Base-by-base conservation (phyloP, 1,284 basidiomycete species). In the Earliella scabrosa region DNA sequence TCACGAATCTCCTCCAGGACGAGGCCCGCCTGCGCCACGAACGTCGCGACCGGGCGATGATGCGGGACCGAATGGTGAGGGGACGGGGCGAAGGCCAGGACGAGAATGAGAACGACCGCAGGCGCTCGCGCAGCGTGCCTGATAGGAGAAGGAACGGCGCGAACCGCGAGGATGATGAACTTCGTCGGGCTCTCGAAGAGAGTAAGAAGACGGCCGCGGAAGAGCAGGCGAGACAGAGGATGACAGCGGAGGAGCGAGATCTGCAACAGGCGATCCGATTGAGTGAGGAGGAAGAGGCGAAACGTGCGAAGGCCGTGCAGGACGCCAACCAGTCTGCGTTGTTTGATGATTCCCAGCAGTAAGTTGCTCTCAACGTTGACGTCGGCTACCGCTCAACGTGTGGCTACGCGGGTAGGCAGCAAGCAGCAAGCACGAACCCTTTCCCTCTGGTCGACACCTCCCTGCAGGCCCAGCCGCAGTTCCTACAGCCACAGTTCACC, bases 1-100 rank as follows among this genome's bases (percentile, higher is more conserved):
- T 99, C 73, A 97, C 95, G 36, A 96, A 96, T 70, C 83, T 99
- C 7, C 82, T 99, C n/a, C 82, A 87, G 70, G 97, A 99, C 71
- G 91, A 98, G 63, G 75, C 82, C 4, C 84, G 96, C 16, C 82
- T 99, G 54, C 85, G 94, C 7, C 87, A 93, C 61, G 95, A 97
- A 73, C 85, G 97, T 40, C 82, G 89, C 23, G 84, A 86, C 44
- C 82, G 97, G 24, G 94, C 95, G 3, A 83, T 85, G 59, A 99
- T 98, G 96, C 87, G 95, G 39, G 95, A 98, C 77, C 87, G 97
- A 18, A 97, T 98, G 95, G 78, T 90, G 51, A 82, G 83, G 45
- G 86, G 86, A 18, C 74, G 79, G 7, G 73, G 73, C 24, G 78
- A 76, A 6, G 81, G 74, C 20, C 78, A 74, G 16, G 76, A 53